Base-by-base conservation (phyloP, 768 basidiomycete genomes). In the Auricularia cornea region DNA sequence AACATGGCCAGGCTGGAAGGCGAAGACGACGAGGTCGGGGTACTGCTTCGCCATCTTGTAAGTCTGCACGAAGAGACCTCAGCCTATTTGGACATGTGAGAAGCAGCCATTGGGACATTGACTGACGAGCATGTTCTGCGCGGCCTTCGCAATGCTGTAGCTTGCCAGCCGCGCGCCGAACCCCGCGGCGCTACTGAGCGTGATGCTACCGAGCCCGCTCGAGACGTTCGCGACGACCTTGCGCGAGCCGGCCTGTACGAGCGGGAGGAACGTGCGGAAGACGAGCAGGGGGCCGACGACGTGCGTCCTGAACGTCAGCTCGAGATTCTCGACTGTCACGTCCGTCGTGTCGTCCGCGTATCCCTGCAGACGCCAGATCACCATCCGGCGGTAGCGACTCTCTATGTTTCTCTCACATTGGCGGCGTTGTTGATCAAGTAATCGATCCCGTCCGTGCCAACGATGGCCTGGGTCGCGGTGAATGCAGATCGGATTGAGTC, bases 341-440 rank as follows among this genome's bases (percentile, higher is more conserved):
- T 62, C 66, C 59, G 16, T 18, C 20, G 40, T 33, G 40, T 41
- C 35, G 35, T 14, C 10, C 35, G 35, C 10, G 16, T 14, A 8
- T 10, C 10, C 8, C 44, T 12, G 18, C 26, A 28, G 8, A 4
- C 31, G 20, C 28, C 60, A 56, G 40, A 62, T 8, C 18, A 10
- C 20, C 12, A 20, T 38, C 35, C 8, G 16, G 8, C 35, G 4
- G 16, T 14, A 14, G 10, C 8, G 16, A 8, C 35, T 38, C 8
- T 38, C 35, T 38, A 14, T 38, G 35, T 14, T 1, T 8, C 35
- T 10, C 35, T 8, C 35, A 77, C 76, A 32, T 76, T 66, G 0
- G 68, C 77, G 3, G 77, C 76, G 60, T 77, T 78, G 68, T 78
- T 79, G 62, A 77, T 65, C 23, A 79, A 68, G 60, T 76, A 78